phyloP scores from a whole-genome alignment of 1,284 basidiomycete genomes.

The Kalmanozyma brasiliensis region DNA sequence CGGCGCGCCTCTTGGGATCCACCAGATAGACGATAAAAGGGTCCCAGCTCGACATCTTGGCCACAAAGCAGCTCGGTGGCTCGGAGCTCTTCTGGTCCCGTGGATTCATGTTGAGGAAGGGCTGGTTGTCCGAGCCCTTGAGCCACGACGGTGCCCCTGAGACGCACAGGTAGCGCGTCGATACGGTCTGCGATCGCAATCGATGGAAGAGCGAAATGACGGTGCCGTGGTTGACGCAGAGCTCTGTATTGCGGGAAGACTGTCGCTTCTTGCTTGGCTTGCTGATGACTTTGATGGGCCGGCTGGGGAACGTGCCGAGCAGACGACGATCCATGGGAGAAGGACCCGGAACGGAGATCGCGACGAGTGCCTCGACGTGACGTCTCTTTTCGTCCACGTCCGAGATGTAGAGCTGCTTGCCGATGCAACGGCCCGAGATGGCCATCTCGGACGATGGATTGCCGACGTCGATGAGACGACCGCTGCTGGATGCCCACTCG shows the following conservation, averaged over 20 bases:
- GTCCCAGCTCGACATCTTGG: slow-evolving; percentile 73
- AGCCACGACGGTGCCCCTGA: slow-evolving; percentile 76
- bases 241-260: slow-evolving; percentile 82
- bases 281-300: slow-evolving; percentile 91
- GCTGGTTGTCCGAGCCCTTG: slow-evolving; percentile 62
- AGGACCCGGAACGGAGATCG: slow-evolving; percentile 79
- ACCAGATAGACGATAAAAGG: slow-evolving; percentile 86
- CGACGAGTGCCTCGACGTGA: slow-evolving; percentile 57
- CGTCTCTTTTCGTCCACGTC: slow-evolving; percentile 73
- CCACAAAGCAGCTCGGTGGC: slow-evolving; percentile 68
- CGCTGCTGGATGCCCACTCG: slow-evolving; percentile 84
- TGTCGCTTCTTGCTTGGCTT: slow-evolving; percentile 84
- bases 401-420: slow-evolving; percentile 88
- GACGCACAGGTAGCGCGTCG: slow-evolving; percentile 91
- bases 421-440: slow-evolving; percentile 79
- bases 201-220: slow-evolving; percentile 95
- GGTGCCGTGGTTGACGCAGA: slow-evolving; percentile 93
- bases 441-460: slow-evolving; percentile 70
- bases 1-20: slow-evolving; percentile 80
- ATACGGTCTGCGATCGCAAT: slow-evolving; percentile 76
- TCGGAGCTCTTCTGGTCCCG: slow-evolving; percentile 40
- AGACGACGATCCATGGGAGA: slow-evolving; percentile 74
- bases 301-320: slow-evolving; percentile 84
- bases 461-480: slow-evolving; percentile 82
- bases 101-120: slow-evolving; percentile 57